Base-by-base conservation (phyloP, 768 basidiomycete genomes). In the Suillus decipiens region DNA sequence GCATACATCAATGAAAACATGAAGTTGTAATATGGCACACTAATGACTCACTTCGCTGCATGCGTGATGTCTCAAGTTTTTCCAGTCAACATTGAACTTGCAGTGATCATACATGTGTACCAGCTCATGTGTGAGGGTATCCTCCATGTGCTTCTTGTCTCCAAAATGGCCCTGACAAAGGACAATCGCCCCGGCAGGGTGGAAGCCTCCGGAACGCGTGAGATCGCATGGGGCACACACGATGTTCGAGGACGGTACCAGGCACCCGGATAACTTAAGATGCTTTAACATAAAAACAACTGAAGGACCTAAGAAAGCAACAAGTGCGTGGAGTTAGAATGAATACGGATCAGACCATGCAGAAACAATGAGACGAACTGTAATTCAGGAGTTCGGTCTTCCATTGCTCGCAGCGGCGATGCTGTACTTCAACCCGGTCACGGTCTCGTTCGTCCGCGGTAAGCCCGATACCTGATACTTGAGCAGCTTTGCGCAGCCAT, bases 101-200 rank as follows among this genome's bases (percentile, higher is more conserved):
- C 93, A 92, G 66, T 96, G 92, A 75, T 99, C 97, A 73, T 92
- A 99, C 84, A 95, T 88, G 72, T 99, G 97, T 31, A 99, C 77
- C 53, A 99, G 84, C 73, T 99, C 97, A 71, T 99, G 97, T 24
- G 91, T 84, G 39, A 99, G 79, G 36, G 96, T 96, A 70, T 93
- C 86, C 75, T 99, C 95, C 90, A 96, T 89, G 69, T 97, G 95
- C 41, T 83, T 84, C 72, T 93, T 89, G 74, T 81, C 85, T 73
- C 87, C 83, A 69, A 95, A 90, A 55, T 89, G 84, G 51, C 94
- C 91, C 64, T 95, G 87, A 72, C 96, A 99, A 2, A 99, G 79
- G 8, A 94, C 76, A 31, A 98, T 86, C 3, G 89, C 90, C 17
- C 92, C 91, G 15, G 86, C 84, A 5, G 90, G 84, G 1, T 92